These are phyloP conservation scores for Nicotiana noctiflora DNA, from an alignment of 257 asterid species.

Conservation along the genomic window DNA sequence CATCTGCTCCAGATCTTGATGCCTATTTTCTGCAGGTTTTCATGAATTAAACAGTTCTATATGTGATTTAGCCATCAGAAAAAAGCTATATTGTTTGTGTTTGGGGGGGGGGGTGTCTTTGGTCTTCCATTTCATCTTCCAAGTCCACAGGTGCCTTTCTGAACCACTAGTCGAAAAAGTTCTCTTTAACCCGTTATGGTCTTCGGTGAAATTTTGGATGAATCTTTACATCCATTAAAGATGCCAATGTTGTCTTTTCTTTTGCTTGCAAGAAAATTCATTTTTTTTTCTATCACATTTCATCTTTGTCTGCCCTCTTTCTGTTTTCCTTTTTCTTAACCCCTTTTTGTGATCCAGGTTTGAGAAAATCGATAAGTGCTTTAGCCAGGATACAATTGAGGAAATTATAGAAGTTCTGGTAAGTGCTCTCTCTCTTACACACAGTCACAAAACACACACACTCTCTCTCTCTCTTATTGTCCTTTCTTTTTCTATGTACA, in stretches of 20 bases:
- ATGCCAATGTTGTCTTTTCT: background rate
- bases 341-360: constrained; percentile 38
- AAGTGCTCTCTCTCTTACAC: constrained; percentile 15
- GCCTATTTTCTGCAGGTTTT: background rate
- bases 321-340: background rate
- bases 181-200: background rate
- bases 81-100: background rate
- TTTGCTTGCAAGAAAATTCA: background rate
- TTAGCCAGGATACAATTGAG: constrained; percentile 74
- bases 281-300: no score
- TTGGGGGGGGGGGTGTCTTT: background rate
- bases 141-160: background rate
- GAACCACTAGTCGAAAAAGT: background rate
- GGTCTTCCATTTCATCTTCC: background rate
- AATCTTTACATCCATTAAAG: background rate
- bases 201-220: background rate
- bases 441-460: no score
- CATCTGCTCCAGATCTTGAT: background rate
- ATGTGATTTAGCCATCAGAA: background rate
- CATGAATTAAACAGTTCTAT: background rate
- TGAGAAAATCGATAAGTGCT: constrained; percentile 61
- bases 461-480: background rate
- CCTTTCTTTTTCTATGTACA: background rate
- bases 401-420: constrained; percentile 88
- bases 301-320: background rate